Conservation (phyloP, 768 basidiomycete genomes). For the Neoboletus subvelutipes region DNA sequence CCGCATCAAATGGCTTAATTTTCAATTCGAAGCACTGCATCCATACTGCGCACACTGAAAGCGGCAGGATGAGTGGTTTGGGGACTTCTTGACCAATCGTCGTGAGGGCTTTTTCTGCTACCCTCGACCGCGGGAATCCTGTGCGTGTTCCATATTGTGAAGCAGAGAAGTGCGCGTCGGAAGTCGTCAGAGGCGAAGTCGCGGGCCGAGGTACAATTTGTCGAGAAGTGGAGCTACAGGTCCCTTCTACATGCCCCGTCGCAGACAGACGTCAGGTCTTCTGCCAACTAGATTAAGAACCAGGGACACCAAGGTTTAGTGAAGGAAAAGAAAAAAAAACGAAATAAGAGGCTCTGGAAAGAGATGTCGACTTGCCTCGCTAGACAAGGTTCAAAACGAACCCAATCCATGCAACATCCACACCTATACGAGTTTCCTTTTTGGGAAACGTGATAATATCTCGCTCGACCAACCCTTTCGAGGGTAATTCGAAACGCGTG, state of each 20-base stretch:
- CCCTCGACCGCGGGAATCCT: constrained; percentile 33
- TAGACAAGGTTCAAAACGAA: not conserved
- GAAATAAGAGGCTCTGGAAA: not conserved
- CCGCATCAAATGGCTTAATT: constrained; percentile 27
- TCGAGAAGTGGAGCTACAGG: constrained; percentile 19
- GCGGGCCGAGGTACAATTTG: constrained; percentile 14
- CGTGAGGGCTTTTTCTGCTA: not conserved
- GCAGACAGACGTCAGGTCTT: constrained; percentile 4
- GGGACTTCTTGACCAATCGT: constrained; percentile 25
- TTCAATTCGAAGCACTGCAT: constrained; percentile 32
- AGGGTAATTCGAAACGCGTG: constrained; percentile 13
- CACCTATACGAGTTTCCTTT: constrained; percentile 21
- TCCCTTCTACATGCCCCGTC: constrained; percentile 5
- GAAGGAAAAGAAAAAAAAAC: not conserved
- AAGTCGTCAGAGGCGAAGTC: constrained; percentile 16
- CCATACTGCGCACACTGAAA: constrained; percentile 15
- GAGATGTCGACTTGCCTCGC: not conserved
- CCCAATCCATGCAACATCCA: constrained; percentile 18
- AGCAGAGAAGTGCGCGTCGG: constrained; percentile 20
- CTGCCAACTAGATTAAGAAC: constrained; percentile 5
- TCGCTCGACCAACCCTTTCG: constrained; percentile 1
- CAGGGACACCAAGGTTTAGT: not conserved
- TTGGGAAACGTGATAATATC: constrained; percentile 6
- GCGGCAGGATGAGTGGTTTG: constrained; percentile 2
- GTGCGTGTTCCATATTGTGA: constrained; percentile 30